Conservation (phyloP, 805 yeast genomes). For the Ogataea glucozyma region DNA sequence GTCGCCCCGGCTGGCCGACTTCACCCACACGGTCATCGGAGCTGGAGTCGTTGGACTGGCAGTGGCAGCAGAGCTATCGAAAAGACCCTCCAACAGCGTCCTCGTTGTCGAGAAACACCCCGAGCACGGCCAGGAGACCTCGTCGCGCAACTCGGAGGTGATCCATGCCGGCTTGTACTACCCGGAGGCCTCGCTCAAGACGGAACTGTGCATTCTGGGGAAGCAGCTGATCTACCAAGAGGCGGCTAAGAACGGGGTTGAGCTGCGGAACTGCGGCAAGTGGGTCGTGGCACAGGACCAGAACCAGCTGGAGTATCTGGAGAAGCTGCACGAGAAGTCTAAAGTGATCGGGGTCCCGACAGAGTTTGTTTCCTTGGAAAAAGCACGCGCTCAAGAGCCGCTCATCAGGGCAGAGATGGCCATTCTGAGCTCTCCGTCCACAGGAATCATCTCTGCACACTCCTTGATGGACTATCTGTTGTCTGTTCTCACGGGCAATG, state of each 20-base stretch:
- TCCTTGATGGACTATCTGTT: conserved; percentile 62
- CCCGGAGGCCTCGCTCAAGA: conserved; percentile 66
- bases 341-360: conserved; percentile 57
- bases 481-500: conserved; percentile 53
- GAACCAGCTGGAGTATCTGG: conserved; percentile 58
- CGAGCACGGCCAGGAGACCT: conserved; percentile 73
- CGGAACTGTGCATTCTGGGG: conserved; percentile 72
- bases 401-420: conserved; percentile 62
- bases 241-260: conserved; percentile 49
- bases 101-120: conserved; percentile 69
- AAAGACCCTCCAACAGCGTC: conserved; percentile 47
- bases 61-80: conserved; percentile 67
- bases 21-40: conserved; percentile 51
- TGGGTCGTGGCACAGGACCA: conserved; percentile 86
- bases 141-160: conserved; percentile 90
- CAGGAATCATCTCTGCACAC: conserved; percentile 86
- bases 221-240: conserved; percentile 63
- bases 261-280: conserved; percentile 69
- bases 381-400: conserved; percentile 60
- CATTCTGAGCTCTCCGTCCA: conserved; percentile 70
- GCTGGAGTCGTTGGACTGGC: conserved; percentile 88
- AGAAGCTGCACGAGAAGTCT: conserved; percentile 52
- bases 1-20: conserved; percentile 2
- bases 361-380: conserved; percentile 47
- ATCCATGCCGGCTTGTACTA: conserved; percentile 90